A percentile compares a stretch with the other conserved stretches of the same genome.
Evolutionary conservation across 1,139 yeast genomes (phyloP).

Genomic region (Taiozyma sp.): DNA sequence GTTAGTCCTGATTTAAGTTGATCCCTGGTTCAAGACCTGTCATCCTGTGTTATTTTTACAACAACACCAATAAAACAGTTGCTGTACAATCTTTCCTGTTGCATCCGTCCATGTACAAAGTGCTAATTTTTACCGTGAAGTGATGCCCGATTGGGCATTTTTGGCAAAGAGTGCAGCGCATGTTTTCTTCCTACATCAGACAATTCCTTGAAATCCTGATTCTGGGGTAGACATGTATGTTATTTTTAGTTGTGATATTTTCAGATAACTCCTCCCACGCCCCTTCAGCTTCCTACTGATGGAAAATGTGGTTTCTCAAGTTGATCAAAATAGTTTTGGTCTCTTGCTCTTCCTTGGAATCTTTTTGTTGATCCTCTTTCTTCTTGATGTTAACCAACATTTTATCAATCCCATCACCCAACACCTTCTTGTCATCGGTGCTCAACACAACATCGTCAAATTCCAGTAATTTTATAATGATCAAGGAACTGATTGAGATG

Average conservation of each 20-base stretch:
- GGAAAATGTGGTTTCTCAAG: slow-evolving; percentile 20
- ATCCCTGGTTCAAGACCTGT: background rate
- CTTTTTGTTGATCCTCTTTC: slow-evolving; percentile 24
- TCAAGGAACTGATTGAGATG: slow-evolving; percentile 21
- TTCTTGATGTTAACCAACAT: slow-evolving; percentile 20
- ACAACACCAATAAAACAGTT: background rate
- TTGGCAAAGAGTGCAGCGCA: background rate
- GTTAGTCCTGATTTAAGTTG: background rate
- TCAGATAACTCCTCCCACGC: too few species aligned
- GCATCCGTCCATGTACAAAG: too few species aligned
- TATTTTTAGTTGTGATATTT: too few species aligned
- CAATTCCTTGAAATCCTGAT: too few species aligned
- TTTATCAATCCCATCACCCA: slow-evolving; percentile 23
- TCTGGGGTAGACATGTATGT: too few species aligned
- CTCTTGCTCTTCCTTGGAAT: slow-evolving; percentile 25
- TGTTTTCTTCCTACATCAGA: too few species aligned
- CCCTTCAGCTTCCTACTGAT: background rate
- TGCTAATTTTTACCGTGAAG: too few species aligned
- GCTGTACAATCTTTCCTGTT: too few species aligned
- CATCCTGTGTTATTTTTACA: background rate
- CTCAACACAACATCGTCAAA: slow-evolving; percentile 21
- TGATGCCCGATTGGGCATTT: too few species aligned
- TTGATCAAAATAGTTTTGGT: slow-evolving; percentile 19
- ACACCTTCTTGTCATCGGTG: slow-evolving; percentile 11
- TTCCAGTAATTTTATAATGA: slow-evolving; percentile 21